A percentile compares a stretch with the other conserved stretches of the same genome.
phyloP scores from a whole-genome alignment of 2,329 filamentous ascomycete genomes.

The Fusarium chlamydosporum region DNA sequence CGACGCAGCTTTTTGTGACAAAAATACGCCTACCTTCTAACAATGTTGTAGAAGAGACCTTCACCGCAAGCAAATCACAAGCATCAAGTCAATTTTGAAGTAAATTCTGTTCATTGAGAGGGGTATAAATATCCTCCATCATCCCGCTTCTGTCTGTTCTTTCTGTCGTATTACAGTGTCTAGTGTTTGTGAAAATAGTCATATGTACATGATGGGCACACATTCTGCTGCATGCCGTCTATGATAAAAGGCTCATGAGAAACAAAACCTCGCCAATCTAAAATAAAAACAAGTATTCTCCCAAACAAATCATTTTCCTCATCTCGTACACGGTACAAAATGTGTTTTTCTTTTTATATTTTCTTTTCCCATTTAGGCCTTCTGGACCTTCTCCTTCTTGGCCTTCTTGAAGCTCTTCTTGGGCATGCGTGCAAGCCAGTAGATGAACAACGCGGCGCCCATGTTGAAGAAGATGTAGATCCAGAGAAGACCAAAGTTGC shows the following conservation, averaged over 20 bases:
- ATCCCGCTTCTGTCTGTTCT: constrained; percentile 31
- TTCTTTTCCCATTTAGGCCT: constrained; percentile 14
- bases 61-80: neutral
- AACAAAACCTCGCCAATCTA: constrained; percentile 22
- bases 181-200: constrained; percentile 25
- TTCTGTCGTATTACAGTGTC: constrained; percentile 41
- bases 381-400: constrained; percentile 51
- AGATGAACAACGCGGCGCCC: constrained; percentile 67
- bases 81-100: neutral
- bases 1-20: too few species aligned
- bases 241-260: constrained; percentile 22
- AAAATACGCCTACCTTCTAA: too few species aligned
- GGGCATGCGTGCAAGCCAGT: constrained; percentile 68
- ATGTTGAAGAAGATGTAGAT: constrained; percentile 73
- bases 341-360: neutral
- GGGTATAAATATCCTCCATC: constrained; percentile 34
- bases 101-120: constrained; percentile 38
- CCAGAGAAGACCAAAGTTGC: constrained; percentile 77
- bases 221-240: constrained; percentile 32
- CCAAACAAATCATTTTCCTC: constrained; percentile 1
- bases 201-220: constrained; percentile 40
- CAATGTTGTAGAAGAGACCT: neutral
- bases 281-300: constrained; percentile 15
- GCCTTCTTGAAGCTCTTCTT: constrained; percentile 56
- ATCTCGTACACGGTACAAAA: constrained; percentile 24